phyloP scores from a whole-genome alignment of 225 moss, liverwort and hornwort genomes.

The Pseudisothecium myosuroides region DNA sequence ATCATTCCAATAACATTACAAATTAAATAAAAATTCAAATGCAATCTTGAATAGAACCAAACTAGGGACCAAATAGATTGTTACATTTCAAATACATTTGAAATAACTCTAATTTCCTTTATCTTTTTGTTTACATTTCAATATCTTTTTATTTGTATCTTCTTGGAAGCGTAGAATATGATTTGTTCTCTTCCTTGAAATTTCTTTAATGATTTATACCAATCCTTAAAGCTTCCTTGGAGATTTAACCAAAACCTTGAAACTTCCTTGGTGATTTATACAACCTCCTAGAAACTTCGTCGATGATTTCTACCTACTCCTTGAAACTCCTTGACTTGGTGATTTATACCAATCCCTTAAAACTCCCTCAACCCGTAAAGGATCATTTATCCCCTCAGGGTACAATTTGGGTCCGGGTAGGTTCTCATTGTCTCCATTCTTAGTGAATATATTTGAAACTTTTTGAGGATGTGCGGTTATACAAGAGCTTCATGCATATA shows the following conservation, averaged over 20 bases:
- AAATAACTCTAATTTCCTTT: not conserved
- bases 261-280: not conserved
- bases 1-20: not conserved
- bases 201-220: not conserved
- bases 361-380: no score
- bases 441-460: no score
- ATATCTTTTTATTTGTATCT: not conserved
- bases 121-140: not conserved
- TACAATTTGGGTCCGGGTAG: no score
- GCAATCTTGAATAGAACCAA: not conserved
- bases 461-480: no score
- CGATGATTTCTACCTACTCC: no score
- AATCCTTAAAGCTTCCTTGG: not conserved
- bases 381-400: no score
- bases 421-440: no score
- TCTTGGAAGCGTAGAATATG: accelerated
- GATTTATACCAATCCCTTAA: not conserved
- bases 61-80: not conserved
- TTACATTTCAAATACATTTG: not conserved
- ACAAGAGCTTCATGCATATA: no score
- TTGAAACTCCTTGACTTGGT: no score
- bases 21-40: not conserved
- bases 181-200: not conserved
- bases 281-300: not conserved
- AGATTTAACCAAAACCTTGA: not conserved